Conservation (phyloP, 495 filamentous ascomycete genomes). For the Usnea hakonensis region DNA sequence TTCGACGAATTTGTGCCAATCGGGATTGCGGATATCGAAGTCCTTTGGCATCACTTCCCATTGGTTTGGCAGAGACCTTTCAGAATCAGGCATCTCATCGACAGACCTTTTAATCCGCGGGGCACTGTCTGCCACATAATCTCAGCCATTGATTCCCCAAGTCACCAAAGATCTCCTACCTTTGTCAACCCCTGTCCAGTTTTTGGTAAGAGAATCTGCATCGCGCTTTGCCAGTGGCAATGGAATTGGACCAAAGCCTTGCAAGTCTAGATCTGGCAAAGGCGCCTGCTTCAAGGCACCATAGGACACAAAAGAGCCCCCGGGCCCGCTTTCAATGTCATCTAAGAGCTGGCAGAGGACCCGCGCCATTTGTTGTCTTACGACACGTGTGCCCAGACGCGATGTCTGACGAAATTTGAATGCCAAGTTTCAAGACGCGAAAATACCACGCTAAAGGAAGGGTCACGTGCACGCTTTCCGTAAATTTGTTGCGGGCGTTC, state of each 20-base stretch:
- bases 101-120: neutral
- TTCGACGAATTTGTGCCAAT: neutral
- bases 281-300: neutral
- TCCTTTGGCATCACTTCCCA: neutral
- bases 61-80: neutral
- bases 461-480: neutral
- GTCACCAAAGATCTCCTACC: neutral
- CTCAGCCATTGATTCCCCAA: neutral
- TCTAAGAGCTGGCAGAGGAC: neutral
- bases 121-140: neutral
- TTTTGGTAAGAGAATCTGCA: neutral
- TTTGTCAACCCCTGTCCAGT: neutral
- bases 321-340: neutral
- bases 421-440: neutral
- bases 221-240: neutral
- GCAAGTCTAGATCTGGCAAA: neutral
- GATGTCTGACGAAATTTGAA: neutral
- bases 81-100: neutral
- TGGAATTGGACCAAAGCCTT: neutral
- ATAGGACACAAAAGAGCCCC: neutral
- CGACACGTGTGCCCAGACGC: neutral
- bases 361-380: neutral
- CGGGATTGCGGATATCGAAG: neutral
- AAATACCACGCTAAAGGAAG: neutral
- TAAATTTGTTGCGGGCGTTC: too few relatives aligned